Base-by-base conservation (phyloP, 768 basidiomycete species). In the Mycena olivaceomarginata region DNA sequence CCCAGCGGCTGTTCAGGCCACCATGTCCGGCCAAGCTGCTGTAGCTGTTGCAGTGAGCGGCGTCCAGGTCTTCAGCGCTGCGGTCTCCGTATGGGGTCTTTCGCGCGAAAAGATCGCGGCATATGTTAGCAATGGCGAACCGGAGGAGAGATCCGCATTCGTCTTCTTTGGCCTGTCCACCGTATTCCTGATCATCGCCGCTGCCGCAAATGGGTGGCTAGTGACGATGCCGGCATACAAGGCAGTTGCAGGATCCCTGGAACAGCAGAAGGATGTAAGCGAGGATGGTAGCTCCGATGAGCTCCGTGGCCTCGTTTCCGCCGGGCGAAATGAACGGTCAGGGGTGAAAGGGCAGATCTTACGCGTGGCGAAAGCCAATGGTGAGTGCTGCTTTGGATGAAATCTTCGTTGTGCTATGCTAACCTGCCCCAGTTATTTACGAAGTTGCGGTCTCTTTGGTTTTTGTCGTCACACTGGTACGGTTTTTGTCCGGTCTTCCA, bases 11-110 rank as follows among this genome's bases (percentile, higher is more conserved):
- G 90, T 97, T 67, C 94, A 97, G 83, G 88, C 92, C 37, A 87
- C 95, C 82, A 91, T 97, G 89, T 92, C 96, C 3, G 97, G 96
- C 13, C 96, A 97, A 85, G 97, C 95, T 0, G 95, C 94, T 0
- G 92, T 97, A 2, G 97, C 93, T 0, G 95, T 98, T 15, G 93
- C 92, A 1, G 93, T 97, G 77, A 96, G 96, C 68, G 86, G 88
- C 1, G 93, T 96, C 0, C 96, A 97, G 81, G 90, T 97, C 10
- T 76, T 93, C 45, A 93, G 95, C 74, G 90, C 94, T 11, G 83
- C 88, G 0, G 85, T 91, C 2, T 94, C 94, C 11, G 86, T 95
- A 18, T 88, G 87, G 87, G 86, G 87, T 15, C 85, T 86, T 48
- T 81, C 90, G 10, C 81, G 80, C 40, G 82, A 84, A 43, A 7